Evolutionary conservation across 768 basidiomycete genomes (phyloP).

Genomic region (Mycena leptocephala): DNA sequence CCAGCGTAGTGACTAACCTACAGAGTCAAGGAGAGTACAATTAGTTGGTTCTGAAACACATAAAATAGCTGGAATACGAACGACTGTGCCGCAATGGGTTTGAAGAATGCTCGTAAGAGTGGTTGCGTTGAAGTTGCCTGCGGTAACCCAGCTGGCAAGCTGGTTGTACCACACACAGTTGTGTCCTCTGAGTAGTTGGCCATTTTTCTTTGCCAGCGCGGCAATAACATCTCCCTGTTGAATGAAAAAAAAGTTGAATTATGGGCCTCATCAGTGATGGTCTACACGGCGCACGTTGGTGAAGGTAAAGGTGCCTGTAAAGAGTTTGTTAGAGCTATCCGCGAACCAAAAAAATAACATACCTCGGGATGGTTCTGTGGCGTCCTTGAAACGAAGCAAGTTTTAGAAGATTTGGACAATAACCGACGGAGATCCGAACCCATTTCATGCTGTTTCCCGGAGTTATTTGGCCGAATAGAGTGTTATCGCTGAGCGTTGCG

Average conservation of each 20-base stretch:
- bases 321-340: background rate
- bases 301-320: slow-evolving; percentile 56
- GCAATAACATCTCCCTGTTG: slow-evolving; percentile 44
- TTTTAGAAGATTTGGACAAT: background rate
- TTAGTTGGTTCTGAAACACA: background rate
- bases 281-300: slow-evolving; percentile 40
- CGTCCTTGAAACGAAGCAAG: slow-evolving; percentile 51
- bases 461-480: slow-evolving; percentile 60
- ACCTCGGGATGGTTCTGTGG: slow-evolving; percentile 22
- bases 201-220: slow-evolving; percentile 59
- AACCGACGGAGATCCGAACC: slow-evolving; percentile 47
- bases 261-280: no score
- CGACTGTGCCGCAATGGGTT: slow-evolving; percentile 66
- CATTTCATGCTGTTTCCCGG: slow-evolving; percentile 69
- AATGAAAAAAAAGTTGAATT: background rate
- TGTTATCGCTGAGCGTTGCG: slow-evolving; percentile 51
- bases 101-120: slow-evolving; percentile 61
- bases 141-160: slow-evolving; percentile 65
- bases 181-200: slow-evolving; percentile 63
- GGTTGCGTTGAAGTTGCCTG: slow-evolving; percentile 57
- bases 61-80: slow-evolving; percentile 34
- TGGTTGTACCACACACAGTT: slow-evolving; percentile 68
- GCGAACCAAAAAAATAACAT: background rate
- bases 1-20: slow-evolving; percentile 65
- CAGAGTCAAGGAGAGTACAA: background rate